phyloP scores from a whole-genome alignment of 2,329 filamentous ascomycete genomes.

The Akanthomyces dipterigenus region DNA sequence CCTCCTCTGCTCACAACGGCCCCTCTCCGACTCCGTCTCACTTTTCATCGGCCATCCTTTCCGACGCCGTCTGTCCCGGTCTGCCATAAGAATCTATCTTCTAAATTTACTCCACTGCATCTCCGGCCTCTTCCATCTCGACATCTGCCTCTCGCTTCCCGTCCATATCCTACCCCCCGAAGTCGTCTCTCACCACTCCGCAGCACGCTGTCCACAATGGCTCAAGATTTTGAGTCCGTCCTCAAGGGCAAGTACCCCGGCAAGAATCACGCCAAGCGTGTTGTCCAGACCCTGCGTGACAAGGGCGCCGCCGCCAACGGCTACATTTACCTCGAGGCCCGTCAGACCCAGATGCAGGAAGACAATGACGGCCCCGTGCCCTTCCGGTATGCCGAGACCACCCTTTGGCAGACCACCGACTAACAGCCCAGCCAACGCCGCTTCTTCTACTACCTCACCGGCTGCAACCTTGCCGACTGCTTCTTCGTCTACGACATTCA shows the following conservation, averaged over 20 bases:
- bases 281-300: constrained; percentile 69
- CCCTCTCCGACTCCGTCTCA: constrained; percentile 5
- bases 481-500: constrained; percentile 75
- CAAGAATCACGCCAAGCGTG: constrained; percentile 77
- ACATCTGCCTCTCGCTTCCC: background rate
- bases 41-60: constrained; percentile 1
- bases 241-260: constrained; percentile 67
- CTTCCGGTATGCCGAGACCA: constrained; percentile 55
- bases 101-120: background rate
- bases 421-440: constrained; percentile 63
- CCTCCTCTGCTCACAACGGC: background rate
- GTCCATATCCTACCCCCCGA: background rate
- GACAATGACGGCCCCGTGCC: constrained; percentile 80
- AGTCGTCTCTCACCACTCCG: background rate
- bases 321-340: constrained; percentile 81
- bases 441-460: constrained; percentile 91
- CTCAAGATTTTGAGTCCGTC: constrained; percentile 42
- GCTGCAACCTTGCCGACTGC: constrained; percentile 73
- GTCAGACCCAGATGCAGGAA: constrained; percentile 73
- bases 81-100: background rate
- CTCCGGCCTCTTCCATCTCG: background rate
- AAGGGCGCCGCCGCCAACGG: constrained; percentile 59
- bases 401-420: background rate
- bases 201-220: constrained; percentile 22
- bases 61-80: background rate